These are phyloP conservation scores for Leishmania amazonensis DNA, from an alignment of 208 protist genomes.

Conservation along the genomic window DNA sequence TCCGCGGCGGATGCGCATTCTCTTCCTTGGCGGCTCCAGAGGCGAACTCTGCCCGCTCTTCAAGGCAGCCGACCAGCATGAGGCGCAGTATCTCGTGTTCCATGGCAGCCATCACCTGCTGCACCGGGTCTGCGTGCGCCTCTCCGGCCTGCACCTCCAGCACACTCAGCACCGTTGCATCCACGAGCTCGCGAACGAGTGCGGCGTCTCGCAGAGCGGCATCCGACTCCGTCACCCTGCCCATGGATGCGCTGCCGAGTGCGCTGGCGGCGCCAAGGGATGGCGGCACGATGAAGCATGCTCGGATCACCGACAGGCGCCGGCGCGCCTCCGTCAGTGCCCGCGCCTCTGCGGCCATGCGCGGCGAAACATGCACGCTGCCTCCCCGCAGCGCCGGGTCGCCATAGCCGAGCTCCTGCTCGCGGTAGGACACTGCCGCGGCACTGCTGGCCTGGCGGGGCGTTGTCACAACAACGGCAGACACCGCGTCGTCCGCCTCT, in stretches of 20 bases:
- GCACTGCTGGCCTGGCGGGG: constrained; percentile 5
- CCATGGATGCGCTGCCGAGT: background rate
- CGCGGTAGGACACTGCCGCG: constrained; percentile 21
- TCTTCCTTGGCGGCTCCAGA: background rate
- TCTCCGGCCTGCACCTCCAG: constrained; percentile 4
- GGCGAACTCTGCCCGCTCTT: background rate
- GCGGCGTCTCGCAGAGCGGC: background rate
- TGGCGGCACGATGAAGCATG: constrained; percentile 17
- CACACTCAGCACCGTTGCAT: constrained; percentile 16
- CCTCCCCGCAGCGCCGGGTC: background rate
- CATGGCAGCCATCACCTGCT: constrained; percentile 15
- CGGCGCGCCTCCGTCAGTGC: constrained; percentile 41
- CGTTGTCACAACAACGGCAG: background rate
- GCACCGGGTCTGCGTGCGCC: constrained; percentile 13
- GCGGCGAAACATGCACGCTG: constrained; percentile 24
- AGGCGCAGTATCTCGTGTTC: constrained; percentile 28
- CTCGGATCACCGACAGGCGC: constrained; percentile 43
- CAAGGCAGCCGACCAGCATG: constrained; percentile 5
- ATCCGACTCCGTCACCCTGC: constrained; percentile 5
- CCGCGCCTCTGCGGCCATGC: constrained; percentile 45
- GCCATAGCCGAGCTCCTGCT: constrained; percentile 12
- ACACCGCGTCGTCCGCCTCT: background rate
- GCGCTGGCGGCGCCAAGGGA: background rate
- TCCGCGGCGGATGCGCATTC: background rate
- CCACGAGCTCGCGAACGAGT: constrained; percentile 7